Base-by-base conservation (phyloP, 306 rosid species). In the Abrus pulchellus region DNA sequence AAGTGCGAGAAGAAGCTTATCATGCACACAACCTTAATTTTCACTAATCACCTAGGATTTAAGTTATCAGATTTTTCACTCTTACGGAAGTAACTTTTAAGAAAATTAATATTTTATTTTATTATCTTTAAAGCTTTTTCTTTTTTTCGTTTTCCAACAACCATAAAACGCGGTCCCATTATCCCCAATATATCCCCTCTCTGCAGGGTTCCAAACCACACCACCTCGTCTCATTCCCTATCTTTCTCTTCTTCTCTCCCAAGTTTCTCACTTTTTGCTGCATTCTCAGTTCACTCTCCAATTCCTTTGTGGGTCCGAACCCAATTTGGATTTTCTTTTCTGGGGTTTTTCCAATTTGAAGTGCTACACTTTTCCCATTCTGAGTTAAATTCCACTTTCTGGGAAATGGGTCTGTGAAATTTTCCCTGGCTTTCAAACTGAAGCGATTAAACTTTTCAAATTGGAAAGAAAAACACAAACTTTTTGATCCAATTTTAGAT, bases 161-260 rank as follows among this genome's bases (percentile, higher is more conserved):
- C 88, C 87, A 59, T 33, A 27, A 28, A 59, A 86, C 91, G 91
- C 93, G 86, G 89, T 81, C 88, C 84, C 74, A 54, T 32, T 56
- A 57, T 80, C 79, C 75, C 82, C 86, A 44, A 75, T 90, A 88
- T 77, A 90, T 77, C 0, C 73, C 71, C 85, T 47, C 74, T 44
- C 74, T 8, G 41, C 80, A 72, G 75, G 85, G 89, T 81, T 80
- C 76, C 53, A 41, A 61, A 11, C 56, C 49, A 32, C 41, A 47
- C n/a, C 53, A 11, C 62, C 49, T 40, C 41, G 41, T 27, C 53
- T 5, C 29, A 47, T 36, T 61, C 52, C 63, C 45, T 34, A 36
- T 30, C 49, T 4, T 52, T 49, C 1, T 28, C 41, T 38, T 36
- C 9, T 9, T 33, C 48, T 74, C 65, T 54, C 47, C 5, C 65